These are phyloP conservation scores for Arthrobotrys megalospora DNA, from an alignment of 2,329 filamentous ascomycete genomes.

Conservation along the genomic window DNA sequence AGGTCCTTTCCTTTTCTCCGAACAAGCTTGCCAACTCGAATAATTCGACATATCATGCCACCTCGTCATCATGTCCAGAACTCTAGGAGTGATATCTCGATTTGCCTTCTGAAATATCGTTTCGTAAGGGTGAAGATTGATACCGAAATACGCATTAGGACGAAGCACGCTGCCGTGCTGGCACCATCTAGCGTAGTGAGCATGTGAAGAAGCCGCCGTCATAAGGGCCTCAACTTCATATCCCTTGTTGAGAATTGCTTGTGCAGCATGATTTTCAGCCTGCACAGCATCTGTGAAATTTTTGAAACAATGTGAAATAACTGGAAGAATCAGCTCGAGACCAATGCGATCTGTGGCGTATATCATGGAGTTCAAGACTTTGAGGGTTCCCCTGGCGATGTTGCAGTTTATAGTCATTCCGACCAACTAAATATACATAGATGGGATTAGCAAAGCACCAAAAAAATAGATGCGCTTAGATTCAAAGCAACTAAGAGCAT, in stretches of 20 bases:
- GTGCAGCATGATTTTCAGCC: conserved; percentile 16
- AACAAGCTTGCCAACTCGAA: conserved; percentile 8
- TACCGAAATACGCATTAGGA: conserved; percentile 21
- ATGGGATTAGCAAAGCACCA: not conserved
- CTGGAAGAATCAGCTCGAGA: conserved; percentile 66
- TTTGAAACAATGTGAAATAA: conserved; percentile 12
- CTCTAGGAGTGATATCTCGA: conserved; percentile 1
- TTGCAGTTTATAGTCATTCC: conserved; percentile 67
- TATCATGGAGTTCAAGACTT: conserved; percentile 66
- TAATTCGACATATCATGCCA: conserved; percentile 30
- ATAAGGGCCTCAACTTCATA: conserved; percentile 18
- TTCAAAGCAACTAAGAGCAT: not conserved
- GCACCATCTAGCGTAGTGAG: conserved; percentile 13
- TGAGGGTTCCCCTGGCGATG: conserved; percentile 64
- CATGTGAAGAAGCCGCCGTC: not conserved
- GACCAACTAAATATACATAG: conserved; percentile 65
- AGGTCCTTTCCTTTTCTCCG: not conserved
- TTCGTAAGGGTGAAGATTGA: conserved; percentile 36
- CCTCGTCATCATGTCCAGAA: conserved; percentile 20
- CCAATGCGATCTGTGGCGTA: conserved; percentile 67
- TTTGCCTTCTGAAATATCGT: conserved; percentile 27
- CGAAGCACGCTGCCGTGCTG: conserved; percentile 16
- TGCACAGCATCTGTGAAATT: not conserved
- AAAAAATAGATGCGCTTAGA: not conserved
- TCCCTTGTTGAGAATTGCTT: conserved; percentile 1